Base-by-base conservation (phyloP, 1,284 basidiomycete genomes). In the Ustilago lituana region DNA sequence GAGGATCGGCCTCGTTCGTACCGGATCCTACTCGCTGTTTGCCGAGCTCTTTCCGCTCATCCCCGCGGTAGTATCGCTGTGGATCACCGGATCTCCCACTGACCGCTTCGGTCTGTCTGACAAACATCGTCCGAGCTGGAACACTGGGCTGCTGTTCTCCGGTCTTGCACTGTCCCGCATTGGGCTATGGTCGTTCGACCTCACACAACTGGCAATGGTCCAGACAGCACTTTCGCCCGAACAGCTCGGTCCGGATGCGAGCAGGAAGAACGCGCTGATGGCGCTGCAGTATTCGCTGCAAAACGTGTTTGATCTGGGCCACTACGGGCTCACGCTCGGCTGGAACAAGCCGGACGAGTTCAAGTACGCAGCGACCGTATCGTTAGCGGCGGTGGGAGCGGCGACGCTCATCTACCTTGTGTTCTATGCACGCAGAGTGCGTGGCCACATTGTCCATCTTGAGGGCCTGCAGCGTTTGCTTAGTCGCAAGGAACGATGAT, bases 101-200 rank as follows among this genome's bases (percentile, higher is more conserved):
- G 52, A 59, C 24, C 44, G 56, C 11, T 52, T 66, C 26, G 73
- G 73, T 10, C 32, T 65, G 11, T 59, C 50, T 4, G 33, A 54
- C 44, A 65, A 57, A 27, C 40, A 41, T 8, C 65, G 73, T 0
- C 73, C 72, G 0, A 51, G 52, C 24, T 78, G 70, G 74, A 78
- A 75, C 35, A 69, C 69, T 0, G 68, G 54, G 0, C 15, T 77
- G 26, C 59, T 78, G 14, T 67, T 67, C 46, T 45, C 62, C 81
- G 85, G 86, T 4, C 84, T 87, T 82, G 85, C 86, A 12, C 66
- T 85, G 2, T 85, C 84, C 0, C 79, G 86, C 7, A 84, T 86
- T 26, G 86, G 86, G 0, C 79, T 87, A 0, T 87, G 86, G 86
- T 82, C 84, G 0, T 87, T 87, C 65, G 86, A 87, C 61, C 82